Base-by-base conservation (phyloP, 2,329 filamentous ascomycete species). In the Sphaerostilbella broomeana region DNA sequence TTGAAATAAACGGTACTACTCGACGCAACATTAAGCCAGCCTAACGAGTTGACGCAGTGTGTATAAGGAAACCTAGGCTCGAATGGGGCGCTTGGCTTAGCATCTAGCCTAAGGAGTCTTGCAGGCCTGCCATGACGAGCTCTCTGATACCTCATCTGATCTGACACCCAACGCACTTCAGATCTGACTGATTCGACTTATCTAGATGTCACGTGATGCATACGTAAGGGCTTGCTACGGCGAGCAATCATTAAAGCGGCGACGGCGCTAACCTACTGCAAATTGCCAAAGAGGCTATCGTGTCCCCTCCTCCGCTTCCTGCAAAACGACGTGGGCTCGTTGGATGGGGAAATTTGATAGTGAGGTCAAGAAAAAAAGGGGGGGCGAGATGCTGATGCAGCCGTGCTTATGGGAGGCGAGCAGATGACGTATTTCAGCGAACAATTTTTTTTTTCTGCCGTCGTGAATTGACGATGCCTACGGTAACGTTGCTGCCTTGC, bases 261-360 rank as follows among this genome's bases (percentile, higher is more conserved):
- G 27, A 31, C 18, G 36, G 6, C 20, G 12, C 26, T 43, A 43
- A 24, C 41, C 36, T 3, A 16, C 30, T n/a, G 17, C 22, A 35
- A 17, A 12, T 13, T 20, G 16, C n/a, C 30, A 22, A 35, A 30
- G 28, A 24, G 18, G 27, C 30, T 25, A 28, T 37, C 40, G 40
- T 37, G 40, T 42, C 22, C 40, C 32, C 32, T 42, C 40, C 35
- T 38, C 40, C 34, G 40, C 40, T 38, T 42, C 34, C 40, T 42
- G 40, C 40, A 30, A 31, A 35, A 30, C 35, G 41, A 40, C 21
- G 41, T 39, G 41, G 39, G 35, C 32, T 32, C 38, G 38, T 30
- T 38, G 40, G 40, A 29, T 38, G 40, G 40, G 35, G 35, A 43
- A 35, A 43, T 42, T 42, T 38, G 40, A 38, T 18, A 33, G 27